A percentile compares a stretch with the other conserved stretches of the same genome.
Conservation (phyloP, 352 stramenopile genomes). For the Pythium volutum region DNA sequence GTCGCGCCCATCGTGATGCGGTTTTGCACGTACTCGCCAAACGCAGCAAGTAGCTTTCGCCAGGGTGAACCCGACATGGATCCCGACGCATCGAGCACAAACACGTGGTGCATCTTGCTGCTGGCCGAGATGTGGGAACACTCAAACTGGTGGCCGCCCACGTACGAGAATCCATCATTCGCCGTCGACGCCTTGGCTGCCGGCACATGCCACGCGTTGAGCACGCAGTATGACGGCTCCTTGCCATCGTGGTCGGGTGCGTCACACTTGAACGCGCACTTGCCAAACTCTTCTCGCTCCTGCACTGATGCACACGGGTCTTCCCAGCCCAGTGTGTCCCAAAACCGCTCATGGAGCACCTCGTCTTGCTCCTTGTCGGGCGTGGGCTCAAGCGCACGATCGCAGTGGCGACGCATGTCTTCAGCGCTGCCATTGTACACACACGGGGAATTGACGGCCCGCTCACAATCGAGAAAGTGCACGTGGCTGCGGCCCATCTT, state of each 20-base stretch:
- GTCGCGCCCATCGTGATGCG: constrained; percentile 46
- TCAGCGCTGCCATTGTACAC: background rate
- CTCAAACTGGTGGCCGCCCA: constrained; percentile 66
- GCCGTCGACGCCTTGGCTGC: constrained; percentile 24
- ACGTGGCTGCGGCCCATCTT: constrained; percentile 78
- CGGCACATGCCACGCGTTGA: constrained; percentile 64
- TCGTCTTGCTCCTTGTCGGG: constrained; percentile 61
- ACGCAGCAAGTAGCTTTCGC: constrained; percentile 52
- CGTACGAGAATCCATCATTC: constrained; percentile 53
- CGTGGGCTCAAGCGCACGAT: constrained; percentile 41
- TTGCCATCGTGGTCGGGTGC: constrained; percentile 63
- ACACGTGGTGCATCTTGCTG: constrained; percentile 71
- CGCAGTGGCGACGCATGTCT: constrained; percentile 71
- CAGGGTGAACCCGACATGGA: constrained; percentile 70
- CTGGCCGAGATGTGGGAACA: constrained; percentile 56
- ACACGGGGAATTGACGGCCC: constrained; percentile 7
- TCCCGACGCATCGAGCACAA: constrained; percentile 75
- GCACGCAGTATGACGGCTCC: constrained; percentile 49
- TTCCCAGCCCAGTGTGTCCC: constrained; percentile 70
- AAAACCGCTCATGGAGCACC: constrained; percentile 72
- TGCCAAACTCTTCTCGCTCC: constrained; percentile 60
- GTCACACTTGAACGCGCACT: constrained; percentile 69
- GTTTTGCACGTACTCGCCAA: constrained; percentile 65
- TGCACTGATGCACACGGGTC: constrained; percentile 55
- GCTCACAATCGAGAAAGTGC: constrained; percentile 68